These are phyloP conservation scores for Mucor velutinosus DNA, from an alignment of 371 early-diverging fungal genomes.

Conservation along the genomic window DNA sequence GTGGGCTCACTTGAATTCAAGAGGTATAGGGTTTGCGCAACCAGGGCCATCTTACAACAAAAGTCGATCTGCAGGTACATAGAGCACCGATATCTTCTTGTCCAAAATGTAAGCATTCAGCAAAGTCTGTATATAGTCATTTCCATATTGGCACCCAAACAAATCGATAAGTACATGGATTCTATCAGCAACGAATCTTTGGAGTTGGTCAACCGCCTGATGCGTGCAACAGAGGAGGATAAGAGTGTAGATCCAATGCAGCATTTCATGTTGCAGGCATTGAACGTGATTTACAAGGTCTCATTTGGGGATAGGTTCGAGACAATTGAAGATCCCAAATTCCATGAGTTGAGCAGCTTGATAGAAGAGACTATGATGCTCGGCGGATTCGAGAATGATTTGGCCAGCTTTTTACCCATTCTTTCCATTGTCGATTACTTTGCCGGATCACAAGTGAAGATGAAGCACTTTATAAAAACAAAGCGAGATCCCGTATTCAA, in stretches of 20 bases:
- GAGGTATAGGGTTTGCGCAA: conserved; percentile 7
- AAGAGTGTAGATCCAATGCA: not conserved
- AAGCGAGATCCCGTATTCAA: conserved; percentile 7
- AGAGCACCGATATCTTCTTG: not conserved
- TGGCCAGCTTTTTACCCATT: conserved; percentile 7
- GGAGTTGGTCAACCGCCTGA: conserved; percentile 1
- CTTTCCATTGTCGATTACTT: not conserved
- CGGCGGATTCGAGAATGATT: conserved; percentile 6
- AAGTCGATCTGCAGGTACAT: conserved; percentile 3
- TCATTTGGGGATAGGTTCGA: not conserved
- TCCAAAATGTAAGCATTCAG: not conserved
- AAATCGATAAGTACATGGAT: not conserved
- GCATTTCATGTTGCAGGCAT: not conserved
- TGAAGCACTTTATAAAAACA: not conserved
- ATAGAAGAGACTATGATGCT: not conserved
- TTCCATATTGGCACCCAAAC: conserved; percentile 15
- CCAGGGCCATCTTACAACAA: not conserved
- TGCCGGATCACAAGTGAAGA: not conserved
- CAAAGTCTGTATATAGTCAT: not conserved
- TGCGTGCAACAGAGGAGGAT: not conserved
- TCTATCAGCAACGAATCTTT: conserved; percentile 1
- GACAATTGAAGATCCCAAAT: conserved; percentile 8
- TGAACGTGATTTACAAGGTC: conserved; percentile 14
- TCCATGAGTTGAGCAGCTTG: not conserved
- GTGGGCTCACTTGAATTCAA: not conserved